Percentiles rank a stretch among this genome's conserved stretches.
Conservation (phyloP, 2,329 filamentous ascomycete species). For the Beauveria sp. region DNA sequence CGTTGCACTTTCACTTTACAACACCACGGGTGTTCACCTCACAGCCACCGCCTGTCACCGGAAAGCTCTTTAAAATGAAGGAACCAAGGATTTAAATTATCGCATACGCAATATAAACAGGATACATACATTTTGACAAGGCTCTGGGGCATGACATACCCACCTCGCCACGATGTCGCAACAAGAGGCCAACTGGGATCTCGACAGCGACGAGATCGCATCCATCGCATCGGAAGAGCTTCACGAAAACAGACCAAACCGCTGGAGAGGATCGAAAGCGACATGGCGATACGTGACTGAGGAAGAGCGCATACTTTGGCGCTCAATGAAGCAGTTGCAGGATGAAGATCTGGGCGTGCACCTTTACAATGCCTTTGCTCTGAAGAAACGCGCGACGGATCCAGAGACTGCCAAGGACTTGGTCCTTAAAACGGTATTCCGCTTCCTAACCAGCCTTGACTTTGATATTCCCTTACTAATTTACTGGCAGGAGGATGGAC, state of each 20-base stretch:
- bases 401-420: constrained; percentile 21
- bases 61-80: not conserved
- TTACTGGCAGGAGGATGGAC: constrained; percentile 20
- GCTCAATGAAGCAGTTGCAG: constrained; percentile 54
- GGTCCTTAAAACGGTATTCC: constrained; percentile 22
- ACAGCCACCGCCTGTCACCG: not conserved
- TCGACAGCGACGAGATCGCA: constrained; percentile 39
- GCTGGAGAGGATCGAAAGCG: constrained; percentile 57
- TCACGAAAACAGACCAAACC: constrained; percentile 54
- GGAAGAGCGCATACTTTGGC: constrained; percentile 54
- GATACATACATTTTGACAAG: not conserved
- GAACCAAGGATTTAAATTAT: not conserved
- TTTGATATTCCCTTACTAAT: not conserved
- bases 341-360: constrained; percentile 65
- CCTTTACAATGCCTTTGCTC: constrained; percentile 67
- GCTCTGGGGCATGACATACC: not conserved
- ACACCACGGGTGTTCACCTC: not conserved
- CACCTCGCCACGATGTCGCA: constrained; percentile 13
- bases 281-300: constrained; percentile 60
- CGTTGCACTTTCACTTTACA: constrained; percentile 1
- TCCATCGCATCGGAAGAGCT: constrained; percentile 41
- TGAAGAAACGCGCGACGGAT: constrained; percentile 41
- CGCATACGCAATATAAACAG: not conserved
- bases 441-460: not conserved
- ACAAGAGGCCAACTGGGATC: constrained; percentile 28